Evolutionary conservation across 75 land plant species (phyloP), one percentile per base, ranked within the genome.

Genomic region (Gnetum montanum): DNA sequence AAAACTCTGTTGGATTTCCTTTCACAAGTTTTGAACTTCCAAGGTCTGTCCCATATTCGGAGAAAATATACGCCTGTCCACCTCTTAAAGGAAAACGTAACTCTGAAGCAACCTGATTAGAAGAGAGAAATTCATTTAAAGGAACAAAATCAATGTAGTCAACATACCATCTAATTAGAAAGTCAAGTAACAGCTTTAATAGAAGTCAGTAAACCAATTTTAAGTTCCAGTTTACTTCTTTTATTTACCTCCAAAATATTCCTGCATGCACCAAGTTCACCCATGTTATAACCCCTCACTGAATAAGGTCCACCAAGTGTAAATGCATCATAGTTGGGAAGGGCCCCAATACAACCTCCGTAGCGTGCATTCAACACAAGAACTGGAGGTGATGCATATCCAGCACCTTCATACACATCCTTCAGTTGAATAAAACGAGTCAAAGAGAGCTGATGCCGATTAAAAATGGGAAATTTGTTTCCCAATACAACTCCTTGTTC

Each of bases 401-500:
- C 72, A 20, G 74, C 88, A 46, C 71, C 76, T 71, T 82, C 78
- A 34, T 90, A 82, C 6, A 80, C 96, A 31, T 51, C 25, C 58
- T 72, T 86, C 50, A 94, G 61, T 49, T 75, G 98, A 38, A 94
- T 57, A 58, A 94, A 94, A 46, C 70, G 69, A 13, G 98, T 94
- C 47, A 85, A 6, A 6, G 91, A 83, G 4, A 94, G 53, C 53
- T 90, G 98, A 67, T 94, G 96, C 18, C 98, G 86, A 30, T 94
- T 94, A 65, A 94, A 94, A 49, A 94, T 73, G 12, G 98, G 98
- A 34, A 80, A 86, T 43, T 78, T 85, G 76, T 84, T 85, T 20
- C 98, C 98, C n/a, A 90, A 61, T 10, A 90, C 91, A 24, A 90
- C 67, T 4, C 98, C 98, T 75, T 94, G 98, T 49, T 94, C 98